Evolutionary conservation across 2,329 filamentous ascomycete genomes (phyloP).

Genomic region (Cephalotrichum gorgonifer): DNA sequence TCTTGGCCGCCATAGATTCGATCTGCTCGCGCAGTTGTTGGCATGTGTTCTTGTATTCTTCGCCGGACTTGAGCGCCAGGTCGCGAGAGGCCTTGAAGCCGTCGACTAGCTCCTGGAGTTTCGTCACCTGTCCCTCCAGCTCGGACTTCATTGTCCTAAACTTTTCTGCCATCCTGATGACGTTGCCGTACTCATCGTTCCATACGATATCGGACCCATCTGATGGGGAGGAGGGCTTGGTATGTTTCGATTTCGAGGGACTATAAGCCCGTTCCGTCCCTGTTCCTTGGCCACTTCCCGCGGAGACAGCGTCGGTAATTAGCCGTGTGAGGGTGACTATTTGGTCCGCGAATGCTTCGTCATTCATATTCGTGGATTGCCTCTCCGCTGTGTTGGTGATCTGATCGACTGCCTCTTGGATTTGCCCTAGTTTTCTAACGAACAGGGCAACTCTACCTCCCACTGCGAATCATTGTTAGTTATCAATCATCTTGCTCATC

Average conservation of each 20-base stretch:
- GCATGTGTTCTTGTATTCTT: background rate
- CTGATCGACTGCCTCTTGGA: background rate
- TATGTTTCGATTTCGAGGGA: background rate
- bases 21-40: background rate
- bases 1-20: background rate
- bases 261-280: too few relatives aligned
- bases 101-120: background rate
- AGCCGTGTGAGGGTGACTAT: background rate
- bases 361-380: background rate
- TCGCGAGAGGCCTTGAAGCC: background rate
- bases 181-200: background rate
- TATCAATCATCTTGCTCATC: too few relatives aligned
- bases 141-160: background rate
- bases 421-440: background rate
- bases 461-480: background rate
- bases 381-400: background rate
- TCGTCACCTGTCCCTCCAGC: background rate
- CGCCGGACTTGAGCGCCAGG: background rate
- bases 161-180: background rate
- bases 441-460: background rate
- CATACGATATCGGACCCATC: background rate
- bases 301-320: background rate
- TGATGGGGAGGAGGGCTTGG: background rate
- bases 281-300: background rate
- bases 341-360: background rate